These are phyloP conservation scores for Hanseniaspora nectarophila DNA, from an alignment of 805 yeast species.

Conservation along the genomic window DNA sequence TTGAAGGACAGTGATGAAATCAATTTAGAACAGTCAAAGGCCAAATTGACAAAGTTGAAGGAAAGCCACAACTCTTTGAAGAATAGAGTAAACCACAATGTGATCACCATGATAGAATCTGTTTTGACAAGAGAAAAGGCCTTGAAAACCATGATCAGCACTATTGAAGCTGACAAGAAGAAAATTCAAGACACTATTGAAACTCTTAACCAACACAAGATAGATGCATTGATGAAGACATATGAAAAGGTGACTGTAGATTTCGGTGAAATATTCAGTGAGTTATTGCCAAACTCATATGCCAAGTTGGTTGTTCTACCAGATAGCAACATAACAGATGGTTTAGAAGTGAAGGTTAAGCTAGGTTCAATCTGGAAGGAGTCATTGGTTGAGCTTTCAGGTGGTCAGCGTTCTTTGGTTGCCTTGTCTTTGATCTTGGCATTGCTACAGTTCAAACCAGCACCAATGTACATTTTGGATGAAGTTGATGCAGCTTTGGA, in stretches of 20 bases:
- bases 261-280: slow-evolving; percentile 82
- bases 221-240: slow-evolving; percentile 68
- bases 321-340: slow-evolving; percentile 72
- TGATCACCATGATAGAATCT: slow-evolving; percentile 82
- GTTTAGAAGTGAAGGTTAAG: slow-evolving; percentile 80
- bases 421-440: slow-evolving; percentile 90
- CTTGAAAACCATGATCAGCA: slow-evolving; percentile 64
- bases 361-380: slow-evolving; percentile 93
- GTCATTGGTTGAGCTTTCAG: slow-evolving; percentile 84
- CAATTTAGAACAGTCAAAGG: slow-evolving; percentile 39
- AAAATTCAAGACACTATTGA: slow-evolving; percentile 81
- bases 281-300: slow-evolving; percentile 75
- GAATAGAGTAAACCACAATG: slow-evolving; percentile 70
- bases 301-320: slow-evolving; percentile 80
- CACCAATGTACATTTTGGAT: slow-evolving; percentile 95
- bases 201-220: slow-evolving; percentile 73
- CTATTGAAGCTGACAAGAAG: slow-evolving; percentile 77
- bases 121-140: slow-evolving; percentile 78
- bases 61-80: slow-evolving; percentile 58
- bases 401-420: slow-evolving; percentile 91
- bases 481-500: slow-evolving; percentile 98
- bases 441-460: slow-evolving; percentile 85
- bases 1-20: slow-evolving; percentile 52
- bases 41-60: slow-evolving; percentile 32
- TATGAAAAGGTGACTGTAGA: slow-evolving; percentile 79